Conservation (phyloP, 345 rosid genomes). For the Eucalyptus curtisii region DNA sequence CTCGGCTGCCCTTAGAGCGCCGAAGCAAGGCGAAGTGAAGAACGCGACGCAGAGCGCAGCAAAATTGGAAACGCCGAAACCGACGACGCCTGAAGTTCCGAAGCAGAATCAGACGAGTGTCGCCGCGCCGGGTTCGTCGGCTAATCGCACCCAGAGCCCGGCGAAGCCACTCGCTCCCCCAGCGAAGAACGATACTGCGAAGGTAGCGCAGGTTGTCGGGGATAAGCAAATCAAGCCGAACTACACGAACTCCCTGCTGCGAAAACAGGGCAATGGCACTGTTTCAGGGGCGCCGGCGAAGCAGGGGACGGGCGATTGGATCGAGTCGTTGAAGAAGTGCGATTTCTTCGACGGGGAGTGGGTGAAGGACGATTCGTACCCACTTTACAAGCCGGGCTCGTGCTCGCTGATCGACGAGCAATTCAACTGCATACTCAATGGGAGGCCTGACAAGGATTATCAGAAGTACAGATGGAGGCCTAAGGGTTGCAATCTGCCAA, state of each 20-base stretch:
- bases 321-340: slow-evolving; percentile 44
- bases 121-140: slow-evolving; percentile 1
- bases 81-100: background rate
- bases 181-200: background rate
- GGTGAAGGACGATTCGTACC: slow-evolving; percentile 84
- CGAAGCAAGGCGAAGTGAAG: background rate
- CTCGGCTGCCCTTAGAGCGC: background rate
- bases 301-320: slow-evolving; percentile 26
- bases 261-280: slow-evolving; percentile 26
- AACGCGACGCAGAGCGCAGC: background rate
- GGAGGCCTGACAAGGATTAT: slow-evolving; percentile 65
- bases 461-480: slow-evolving; percentile 91
- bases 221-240: slow-evolving; percentile 17
- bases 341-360: slow-evolving; percentile 82
- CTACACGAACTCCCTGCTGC: slow-evolving; percentile 13
- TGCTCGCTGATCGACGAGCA: slow-evolving; percentile 81
- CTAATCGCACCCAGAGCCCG: background rate
- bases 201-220: slow-evolving; percentile 1
- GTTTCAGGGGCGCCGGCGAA: slow-evolving; percentile 6
- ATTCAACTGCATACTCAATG: slow-evolving; percentile 65
- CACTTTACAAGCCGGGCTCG: slow-evolving; percentile 82
- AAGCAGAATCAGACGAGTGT: background rate
- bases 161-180: background rate
- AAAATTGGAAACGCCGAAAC: background rate
- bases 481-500: slow-evolving; percentile 63